Percentiles rank a stretch among this genome's conserved stretches.
Conservation (phyloP, 2,329 filamentous ascomycete species). For the Colletotrichum theobromicola region DNA sequence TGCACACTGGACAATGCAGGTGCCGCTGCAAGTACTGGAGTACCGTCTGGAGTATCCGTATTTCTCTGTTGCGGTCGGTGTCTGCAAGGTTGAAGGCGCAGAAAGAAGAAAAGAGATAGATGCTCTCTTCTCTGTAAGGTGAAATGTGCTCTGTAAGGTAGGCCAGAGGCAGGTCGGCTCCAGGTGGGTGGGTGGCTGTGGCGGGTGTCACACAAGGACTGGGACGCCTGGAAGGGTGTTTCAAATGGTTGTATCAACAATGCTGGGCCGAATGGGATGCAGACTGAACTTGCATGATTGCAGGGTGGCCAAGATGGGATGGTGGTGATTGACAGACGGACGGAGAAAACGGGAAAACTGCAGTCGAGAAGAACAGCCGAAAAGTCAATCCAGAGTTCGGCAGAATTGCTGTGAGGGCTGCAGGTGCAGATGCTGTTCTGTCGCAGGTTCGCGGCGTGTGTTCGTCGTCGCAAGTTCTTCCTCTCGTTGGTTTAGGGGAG, state of each 20-base stretch:
- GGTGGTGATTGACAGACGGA: background rate
- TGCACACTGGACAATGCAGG: background rate
- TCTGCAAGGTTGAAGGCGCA: background rate
- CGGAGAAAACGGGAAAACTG: background rate
- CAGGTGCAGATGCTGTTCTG: background rate
- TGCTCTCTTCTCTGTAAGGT: background rate
- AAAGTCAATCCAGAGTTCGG: slow-evolving; percentile 2
- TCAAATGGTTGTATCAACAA: slow-evolving; percentile 31
- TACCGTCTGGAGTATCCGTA: background rate
- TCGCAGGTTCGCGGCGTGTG: background rate
- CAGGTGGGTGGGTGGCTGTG: slow-evolving; percentile 18
- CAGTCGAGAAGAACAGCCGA: background rate
- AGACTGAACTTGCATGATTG: slow-evolving; percentile 24
- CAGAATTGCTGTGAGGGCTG: background rate
- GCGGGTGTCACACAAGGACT: slow-evolving; percentile 20
- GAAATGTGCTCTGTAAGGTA: background rate
- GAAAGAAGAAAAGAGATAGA: background rate
- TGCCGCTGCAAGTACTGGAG: background rate
- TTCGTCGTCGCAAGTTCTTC: slow-evolving; percentile 13
- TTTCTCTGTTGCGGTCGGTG: background rate
- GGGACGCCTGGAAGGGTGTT: slow-evolving; percentile 25
- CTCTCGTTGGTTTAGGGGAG: background rate
- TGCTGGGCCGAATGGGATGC: slow-evolving; percentile 25
- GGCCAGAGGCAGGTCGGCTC: slow-evolving; percentile 3
- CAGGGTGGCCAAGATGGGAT: slow-evolving; percentile 16